Conservation (phyloP, 257 asterid genomes). For the Ilex asprella region DNA sequence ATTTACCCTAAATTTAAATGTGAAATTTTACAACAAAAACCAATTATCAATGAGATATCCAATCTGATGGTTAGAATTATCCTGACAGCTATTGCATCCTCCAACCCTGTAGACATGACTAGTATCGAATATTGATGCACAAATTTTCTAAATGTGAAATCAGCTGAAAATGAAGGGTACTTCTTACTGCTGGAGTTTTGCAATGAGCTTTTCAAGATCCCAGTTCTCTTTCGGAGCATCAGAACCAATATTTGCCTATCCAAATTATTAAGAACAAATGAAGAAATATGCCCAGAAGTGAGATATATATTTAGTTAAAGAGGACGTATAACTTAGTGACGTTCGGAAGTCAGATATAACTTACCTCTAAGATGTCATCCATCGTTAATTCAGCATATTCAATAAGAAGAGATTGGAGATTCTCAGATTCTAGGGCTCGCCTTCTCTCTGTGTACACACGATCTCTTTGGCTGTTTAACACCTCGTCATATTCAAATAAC, state of each 20-base stretch:
- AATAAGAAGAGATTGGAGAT: conserved; percentile 76
- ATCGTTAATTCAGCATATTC: conserved; percentile 97
- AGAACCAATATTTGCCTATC: conserved; percentile 80
- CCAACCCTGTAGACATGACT: no score
- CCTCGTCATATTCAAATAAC: conserved; percentile 90
- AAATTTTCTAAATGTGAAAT: background rate
- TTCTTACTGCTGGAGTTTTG: conserved; percentile 86
- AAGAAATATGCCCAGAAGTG: conserved; percentile 9
- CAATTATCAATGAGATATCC: no score
- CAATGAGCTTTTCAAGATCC: conserved; percentile 83
- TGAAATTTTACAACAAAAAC: no score
- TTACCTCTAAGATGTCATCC: conserved; percentile 94
- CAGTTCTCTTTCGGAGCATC: conserved; percentile 90
- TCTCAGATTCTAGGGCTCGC: conserved; percentile 84
- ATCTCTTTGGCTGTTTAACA: conserved; percentile 97
- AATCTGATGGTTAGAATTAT: no score
- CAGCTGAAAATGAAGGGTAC: background rate
- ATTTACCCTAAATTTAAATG: no score
- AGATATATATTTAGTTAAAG: conserved; percentile 2
- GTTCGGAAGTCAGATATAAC: background rate
- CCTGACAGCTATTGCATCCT: no score
- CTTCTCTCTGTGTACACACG: conserved; percentile 94
- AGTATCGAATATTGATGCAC: background rate
- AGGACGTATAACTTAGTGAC: background rate
- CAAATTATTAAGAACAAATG: conserved; percentile 12